phyloP scores from a whole-genome alignment of 2,329 filamentous ascomycete species.

The Pezicula neosporulosa region DNA sequence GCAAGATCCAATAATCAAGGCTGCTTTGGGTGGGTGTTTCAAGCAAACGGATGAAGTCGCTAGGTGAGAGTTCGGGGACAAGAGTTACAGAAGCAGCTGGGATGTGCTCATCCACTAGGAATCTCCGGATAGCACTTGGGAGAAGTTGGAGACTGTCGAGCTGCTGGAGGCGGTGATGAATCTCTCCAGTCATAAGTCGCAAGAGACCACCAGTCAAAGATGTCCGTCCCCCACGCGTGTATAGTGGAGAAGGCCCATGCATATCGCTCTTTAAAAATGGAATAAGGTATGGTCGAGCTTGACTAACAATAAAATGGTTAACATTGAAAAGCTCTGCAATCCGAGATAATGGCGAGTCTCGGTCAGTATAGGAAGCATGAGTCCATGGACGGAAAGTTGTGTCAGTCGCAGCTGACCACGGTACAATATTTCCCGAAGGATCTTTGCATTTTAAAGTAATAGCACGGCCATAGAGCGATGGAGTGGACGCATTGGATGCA shows the following conservation, averaged over 20 bases:
- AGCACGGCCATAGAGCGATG: slow-evolving; percentile 43
- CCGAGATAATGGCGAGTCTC: slow-evolving; percentile 54
- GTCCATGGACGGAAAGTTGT: slow-evolving; percentile 54
- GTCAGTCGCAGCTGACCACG: slow-evolving; percentile 48
- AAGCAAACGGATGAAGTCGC: slow-evolving; percentile 75
- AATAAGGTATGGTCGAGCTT: slow-evolving; percentile 84
- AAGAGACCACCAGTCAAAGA: slow-evolving; percentile 57
- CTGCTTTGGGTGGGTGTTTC: slow-evolving; percentile 75
- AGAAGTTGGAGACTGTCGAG: slow-evolving; percentile 74
- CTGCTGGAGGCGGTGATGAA: slow-evolving; percentile 78
- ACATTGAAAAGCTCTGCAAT: slow-evolving; percentile 68
- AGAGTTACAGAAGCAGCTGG: slow-evolving; percentile 76
- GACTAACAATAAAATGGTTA: slow-evolving; percentile 91
- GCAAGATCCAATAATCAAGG: slow-evolving; percentile 79
- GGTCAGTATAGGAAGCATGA: slow-evolving; percentile 49
- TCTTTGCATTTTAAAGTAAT: slow-evolving; percentile 62
- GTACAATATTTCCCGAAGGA: slow-evolving; percentile 53
- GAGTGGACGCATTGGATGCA: slow-evolving; percentile 50
- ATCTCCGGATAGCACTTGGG: slow-evolving; percentile 65
- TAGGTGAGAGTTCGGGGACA: slow-evolving; percentile 71
- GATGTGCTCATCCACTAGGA: slow-evolving; percentile 79
- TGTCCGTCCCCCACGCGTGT: slow-evolving; percentile 54
- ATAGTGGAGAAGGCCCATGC: slow-evolving; percentile 66
- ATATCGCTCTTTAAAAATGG: slow-evolving; percentile 81
- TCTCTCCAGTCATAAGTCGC: slow-evolving; percentile 69